Evolutionary conservation across 768 basidiomycete genomes (phyloP).

Genomic region (Boletus sp.): DNA sequence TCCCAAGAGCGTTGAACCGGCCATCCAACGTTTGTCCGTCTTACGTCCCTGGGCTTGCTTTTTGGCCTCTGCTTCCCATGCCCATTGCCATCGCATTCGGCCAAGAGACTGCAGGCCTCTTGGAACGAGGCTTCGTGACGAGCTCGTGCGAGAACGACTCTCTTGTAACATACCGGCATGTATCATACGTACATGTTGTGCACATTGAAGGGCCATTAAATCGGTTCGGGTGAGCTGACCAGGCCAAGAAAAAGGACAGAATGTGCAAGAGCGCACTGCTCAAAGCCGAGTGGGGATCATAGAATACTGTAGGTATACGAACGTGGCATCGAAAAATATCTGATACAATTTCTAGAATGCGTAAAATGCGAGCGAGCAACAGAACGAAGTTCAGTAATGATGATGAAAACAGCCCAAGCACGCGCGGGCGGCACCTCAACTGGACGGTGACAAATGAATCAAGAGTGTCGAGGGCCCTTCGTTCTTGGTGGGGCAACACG

Average conservation of each 20-base stretch:
- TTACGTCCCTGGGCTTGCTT: not conserved
- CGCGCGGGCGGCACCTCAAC: not conserved
- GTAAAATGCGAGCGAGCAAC: slow-evolving; percentile 3
- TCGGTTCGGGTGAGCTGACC: slow-evolving; percentile 4
- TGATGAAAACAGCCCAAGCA: not conserved
- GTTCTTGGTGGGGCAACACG: slow-evolving; percentile 37
- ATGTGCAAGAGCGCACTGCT: slow-evolving; percentile 13
- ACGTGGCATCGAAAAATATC: slow-evolving; percentile 12
- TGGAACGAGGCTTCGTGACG: too few relatives aligned
- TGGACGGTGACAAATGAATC: slow-evolving; percentile 4
- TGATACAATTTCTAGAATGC: slow-evolving; percentile 28
- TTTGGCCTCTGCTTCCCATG: too few relatives aligned
- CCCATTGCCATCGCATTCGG: too few relatives aligned
- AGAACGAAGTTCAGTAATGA: slow-evolving; percentile 11
- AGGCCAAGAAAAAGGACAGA: slow-evolving; percentile 11
- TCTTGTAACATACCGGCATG: slow-evolving; percentile 16
- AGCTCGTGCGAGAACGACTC: not conserved
- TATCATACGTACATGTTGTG: slow-evolving; percentile 10
- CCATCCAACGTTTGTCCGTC: not conserved
- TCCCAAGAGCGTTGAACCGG: slow-evolving; percentile 24
- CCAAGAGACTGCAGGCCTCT: too few relatives aligned
- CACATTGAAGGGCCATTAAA: slow-evolving; percentile 20
- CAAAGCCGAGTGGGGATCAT: slow-evolving; percentile 26
- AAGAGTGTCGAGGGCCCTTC: slow-evolving; percentile 28
- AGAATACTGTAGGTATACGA: slow-evolving; percentile 27